Conservation (phyloP, 2,329 filamentous ascomycete genomes). For the Cercospora sp. region DNA sequence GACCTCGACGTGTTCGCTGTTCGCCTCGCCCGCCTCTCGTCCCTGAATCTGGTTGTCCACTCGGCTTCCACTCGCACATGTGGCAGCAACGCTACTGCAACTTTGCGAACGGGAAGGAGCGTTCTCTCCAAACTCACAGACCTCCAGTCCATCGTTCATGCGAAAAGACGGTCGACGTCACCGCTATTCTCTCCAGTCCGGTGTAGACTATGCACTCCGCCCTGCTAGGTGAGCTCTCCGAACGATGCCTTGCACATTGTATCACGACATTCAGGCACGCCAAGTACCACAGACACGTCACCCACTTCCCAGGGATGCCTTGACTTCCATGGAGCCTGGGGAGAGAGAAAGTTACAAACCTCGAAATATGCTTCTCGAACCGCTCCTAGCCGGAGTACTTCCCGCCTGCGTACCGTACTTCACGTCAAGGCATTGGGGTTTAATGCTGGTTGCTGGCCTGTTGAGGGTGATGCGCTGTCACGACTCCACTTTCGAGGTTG, state of each 20-base stretch:
- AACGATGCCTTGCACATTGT: not conserved
- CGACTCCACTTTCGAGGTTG: not conserved
- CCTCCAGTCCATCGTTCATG: not conserved
- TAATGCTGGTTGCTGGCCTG: not conserved
- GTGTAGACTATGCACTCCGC: too few species aligned
- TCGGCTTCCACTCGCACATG: not conserved
- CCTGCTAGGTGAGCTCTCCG: not conserved
- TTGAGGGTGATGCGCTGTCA: conserved; percentile 7
- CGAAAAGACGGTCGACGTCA: not conserved
- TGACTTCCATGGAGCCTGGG: not conserved
- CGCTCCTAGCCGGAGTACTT: not conserved
- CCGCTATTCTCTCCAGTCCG: conserved; percentile 4
- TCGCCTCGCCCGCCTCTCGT: not conserved
- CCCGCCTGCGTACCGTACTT: not conserved
- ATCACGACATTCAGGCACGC: conserved; percentile 4
- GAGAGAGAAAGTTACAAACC: not conserved
- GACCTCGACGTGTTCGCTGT: conserved; percentile 1
- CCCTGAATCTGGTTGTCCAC: conserved; percentile 15
- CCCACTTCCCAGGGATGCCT: not conserved
- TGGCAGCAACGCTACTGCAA: conserved; percentile 6
- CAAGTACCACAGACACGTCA: conserved; percentile 12
- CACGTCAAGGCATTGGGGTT: not conserved
- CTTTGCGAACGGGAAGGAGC: not conserved
- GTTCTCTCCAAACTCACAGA: too few species aligned
- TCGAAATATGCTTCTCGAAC: conserved; percentile 10